phyloP scores from a whole-genome alignment of 2,329 filamentous ascomycete species.

The Alternaria postmessia region DNA sequence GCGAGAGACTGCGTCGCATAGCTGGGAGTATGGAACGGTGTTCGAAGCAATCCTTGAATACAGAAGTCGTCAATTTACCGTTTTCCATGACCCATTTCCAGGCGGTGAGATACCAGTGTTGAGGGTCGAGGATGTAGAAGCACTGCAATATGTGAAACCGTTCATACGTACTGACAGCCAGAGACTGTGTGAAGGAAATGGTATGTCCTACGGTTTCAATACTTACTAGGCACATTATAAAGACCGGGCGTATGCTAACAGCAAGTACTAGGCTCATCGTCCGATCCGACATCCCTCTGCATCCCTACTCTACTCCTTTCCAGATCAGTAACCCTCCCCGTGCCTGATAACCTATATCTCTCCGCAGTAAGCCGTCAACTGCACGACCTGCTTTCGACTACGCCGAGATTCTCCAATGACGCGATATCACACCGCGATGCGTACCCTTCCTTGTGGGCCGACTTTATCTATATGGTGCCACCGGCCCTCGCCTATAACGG shows the following conservation, averaged over 20 bases:
- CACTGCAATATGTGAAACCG: slow-evolving; percentile 47
- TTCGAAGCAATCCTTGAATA: slow-evolving; percentile 54
- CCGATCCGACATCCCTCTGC: slow-evolving; percentile 57
- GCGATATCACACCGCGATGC: slow-evolving; percentile 59
- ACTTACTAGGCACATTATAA: not conserved
- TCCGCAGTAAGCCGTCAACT: slow-evolving; percentile 50
- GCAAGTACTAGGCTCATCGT: slow-evolving; percentile 38
- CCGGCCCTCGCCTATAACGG: slow-evolving; percentile 60
- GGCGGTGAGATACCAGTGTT: slow-evolving; percentile 34
- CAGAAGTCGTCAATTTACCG: slow-evolving; percentile 45
- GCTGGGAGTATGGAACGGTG: slow-evolving; percentile 55
- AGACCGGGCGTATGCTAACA: not conserved
- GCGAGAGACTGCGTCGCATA: slow-evolving; percentile 45
- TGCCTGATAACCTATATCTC: slow-evolving; percentile 28
- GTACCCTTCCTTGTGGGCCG: slow-evolving; percentile 58
- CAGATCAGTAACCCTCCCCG: slow-evolving; percentile 41
- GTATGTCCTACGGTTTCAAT: slow-evolving; percentile 20
- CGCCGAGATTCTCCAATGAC: slow-evolving; percentile 55
- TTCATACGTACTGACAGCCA: slow-evolving; percentile 40
- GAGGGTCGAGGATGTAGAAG: slow-evolving; percentile 33
- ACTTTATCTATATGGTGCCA: slow-evolving; percentile 61
- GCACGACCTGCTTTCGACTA: slow-evolving; percentile 50
- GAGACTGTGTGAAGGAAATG: slow-evolving; percentile 48
- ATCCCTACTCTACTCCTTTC: slow-evolving; percentile 57
- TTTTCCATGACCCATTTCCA: slow-evolving; percentile 51